Base-by-base conservation (phyloP, 225 moss, liverwort and hornwort genomes). In the Straminergon stramineum region DNA sequence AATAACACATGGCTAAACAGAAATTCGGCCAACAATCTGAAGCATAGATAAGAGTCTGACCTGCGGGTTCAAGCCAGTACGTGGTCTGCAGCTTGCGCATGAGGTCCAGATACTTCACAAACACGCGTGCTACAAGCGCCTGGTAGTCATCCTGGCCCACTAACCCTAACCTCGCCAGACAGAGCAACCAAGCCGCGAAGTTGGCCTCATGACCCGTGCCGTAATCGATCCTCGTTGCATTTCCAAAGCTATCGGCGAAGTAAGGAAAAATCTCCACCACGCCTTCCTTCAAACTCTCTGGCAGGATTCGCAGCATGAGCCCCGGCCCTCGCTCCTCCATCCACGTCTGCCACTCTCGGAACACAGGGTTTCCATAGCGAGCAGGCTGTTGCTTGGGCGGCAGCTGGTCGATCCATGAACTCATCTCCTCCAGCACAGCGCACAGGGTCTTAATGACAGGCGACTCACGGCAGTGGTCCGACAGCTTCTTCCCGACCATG, bases 21-120 rank as follows among this genome's bases (percentile, higher is more conserved):
- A 70, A 63, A 28, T 57, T 52, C 63, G 86, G 84, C 17, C 87
- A 61, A 82, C 60, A 75, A 73, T 76, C 48, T 77, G 80, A 73
- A 74, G 69, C 83, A 75, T 8, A 76, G 71, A 82, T 77, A 81
- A 35, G 31, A 69, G 43, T 48, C 89, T 92, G 86, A 92, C 98
- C 98, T 88, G 98, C 98, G 58, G 98, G 98, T 90, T 98, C 98
- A 77, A 98, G 96, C 98, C 98, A 98, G 67, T 98, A 98, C 20
- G 98, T 98, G 45, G 96, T 98, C 92, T 98, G 98, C 81, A 98
- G 89, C 91, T 95, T 96, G 79, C 96, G 96, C 98, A 98, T 97
- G 63, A 98, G 95, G 85, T 97, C 93, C 56, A 98, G 91, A 89
- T 98, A 98, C 88, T 92, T 93, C 27, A 98, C 97, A 66, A 96